Conservation (phyloP, 192 early-diverging fungal species). For the Coemansia sp. region DNA sequence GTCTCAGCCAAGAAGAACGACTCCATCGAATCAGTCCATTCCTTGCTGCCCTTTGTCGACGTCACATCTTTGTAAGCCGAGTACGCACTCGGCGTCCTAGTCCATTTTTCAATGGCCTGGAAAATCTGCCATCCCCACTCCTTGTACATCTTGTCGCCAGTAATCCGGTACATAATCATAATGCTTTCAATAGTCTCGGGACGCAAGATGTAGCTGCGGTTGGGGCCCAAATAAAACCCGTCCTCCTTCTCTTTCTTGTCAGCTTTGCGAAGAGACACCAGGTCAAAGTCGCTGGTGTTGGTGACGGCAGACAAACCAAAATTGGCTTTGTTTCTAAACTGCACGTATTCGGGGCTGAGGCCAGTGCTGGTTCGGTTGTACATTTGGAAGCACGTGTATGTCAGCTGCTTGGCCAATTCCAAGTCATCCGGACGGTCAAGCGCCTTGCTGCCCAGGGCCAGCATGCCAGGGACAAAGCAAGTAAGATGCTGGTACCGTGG, state of each 20-base stretch:
- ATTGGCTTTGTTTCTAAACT: conserved; percentile 58
- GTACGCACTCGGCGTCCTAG: conserved; percentile 66
- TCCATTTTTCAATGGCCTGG: conserved; percentile 76
- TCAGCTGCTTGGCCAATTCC: conserved; percentile 48
- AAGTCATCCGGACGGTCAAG: conserved; percentile 53
- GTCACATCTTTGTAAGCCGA: conserved; percentile 56
- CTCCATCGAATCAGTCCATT: conserved; percentile 53
- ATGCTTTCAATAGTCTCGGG: conserved; percentile 90
- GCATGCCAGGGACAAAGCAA: conserved; percentile 72
- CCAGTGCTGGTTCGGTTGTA: conserved; percentile 77
- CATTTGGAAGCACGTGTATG: conserved; percentile 61
- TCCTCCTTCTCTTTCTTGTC: conserved; percentile 20
- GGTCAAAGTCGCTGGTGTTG: conserved; percentile 31
- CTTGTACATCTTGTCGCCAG: conserved; percentile 69
- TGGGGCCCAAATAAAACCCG: conserved; percentile 40
- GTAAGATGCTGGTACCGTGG: conserved; percentile 55
- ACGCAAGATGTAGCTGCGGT: conserved; percentile 55
- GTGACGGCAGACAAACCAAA: conserved; percentile 22
- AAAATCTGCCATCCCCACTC: conserved; percentile 89
- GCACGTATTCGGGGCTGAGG: conserved; percentile 84
- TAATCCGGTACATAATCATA: conserved; percentile 83
- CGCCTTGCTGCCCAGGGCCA: conserved; percentile 60
- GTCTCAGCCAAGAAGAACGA: conserved; percentile 79
- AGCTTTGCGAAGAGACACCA: conserved; percentile 13
- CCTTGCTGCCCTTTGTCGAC: conserved; percentile 22